A percentile compares a stretch with the other conserved stretches of the same genome.
These are phyloP conservation scores for Kwoniella bestiolae DNA, from an alignment of 768 basidiomycete species.

Conservation along the genomic window DNA sequence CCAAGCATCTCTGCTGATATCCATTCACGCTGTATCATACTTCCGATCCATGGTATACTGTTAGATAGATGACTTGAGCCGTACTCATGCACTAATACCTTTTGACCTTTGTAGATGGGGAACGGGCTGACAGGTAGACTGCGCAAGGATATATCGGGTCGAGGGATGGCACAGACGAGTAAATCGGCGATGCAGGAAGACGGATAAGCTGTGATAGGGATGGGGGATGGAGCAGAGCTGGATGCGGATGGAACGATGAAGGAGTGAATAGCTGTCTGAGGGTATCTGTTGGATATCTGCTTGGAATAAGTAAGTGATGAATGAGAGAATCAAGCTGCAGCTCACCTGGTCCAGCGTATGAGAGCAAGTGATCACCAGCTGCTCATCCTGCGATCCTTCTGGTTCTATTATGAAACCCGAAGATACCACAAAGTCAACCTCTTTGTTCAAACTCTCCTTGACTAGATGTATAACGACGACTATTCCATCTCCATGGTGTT, in stretches of 20 bases:
- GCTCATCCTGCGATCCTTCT: not conserved
- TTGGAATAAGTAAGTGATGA: not conserved
- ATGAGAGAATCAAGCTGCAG: no score
- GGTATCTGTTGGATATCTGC: slow-evolving; percentile 21
- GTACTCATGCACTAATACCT: slow-evolving; percentile 18
- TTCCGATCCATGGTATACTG: not conserved
- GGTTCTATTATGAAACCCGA: slow-evolving; percentile 19
- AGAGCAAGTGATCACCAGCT: slow-evolving; percentile 23
- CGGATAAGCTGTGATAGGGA: slow-evolving; percentile 9
- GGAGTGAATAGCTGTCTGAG: not conserved
- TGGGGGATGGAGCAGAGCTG: not conserved
- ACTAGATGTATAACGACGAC: slow-evolving; percentile 7
- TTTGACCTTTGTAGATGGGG: slow-evolving; percentile 20
- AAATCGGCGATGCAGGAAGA: slow-evolving; percentile 18
- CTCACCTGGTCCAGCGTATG: slow-evolving; percentile 30
- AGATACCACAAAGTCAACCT: slow-evolving; percentile 4
- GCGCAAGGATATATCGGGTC: not conserved
- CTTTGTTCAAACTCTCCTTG: not conserved
- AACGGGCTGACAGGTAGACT: slow-evolving; percentile 28
- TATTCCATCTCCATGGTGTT: slow-evolving; percentile 1
- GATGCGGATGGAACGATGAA: slow-evolving; percentile 20
- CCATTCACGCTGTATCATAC: slow-evolving; percentile 16
- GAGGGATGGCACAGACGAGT: slow-evolving; percentile 8
- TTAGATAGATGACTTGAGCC: not conserved
- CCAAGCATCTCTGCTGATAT: slow-evolving; percentile 24